Conservation (phyloP, 164 flowering plant species). For the Amborella trichopoda region DNA sequence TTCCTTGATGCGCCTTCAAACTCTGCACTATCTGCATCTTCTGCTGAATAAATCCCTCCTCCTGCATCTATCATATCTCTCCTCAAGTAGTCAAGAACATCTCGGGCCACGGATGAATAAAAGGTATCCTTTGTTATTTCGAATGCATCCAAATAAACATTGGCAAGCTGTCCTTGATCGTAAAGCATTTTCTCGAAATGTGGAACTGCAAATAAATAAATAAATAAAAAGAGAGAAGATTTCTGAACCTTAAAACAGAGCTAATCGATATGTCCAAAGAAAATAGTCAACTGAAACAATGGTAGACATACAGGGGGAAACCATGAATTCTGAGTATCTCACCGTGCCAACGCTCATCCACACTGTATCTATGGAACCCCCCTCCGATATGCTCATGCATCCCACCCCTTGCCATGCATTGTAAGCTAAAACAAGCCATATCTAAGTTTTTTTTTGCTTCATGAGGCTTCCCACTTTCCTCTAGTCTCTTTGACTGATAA, state of each 20-base stretch:
- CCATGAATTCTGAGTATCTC: no score
- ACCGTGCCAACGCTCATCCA: conserved; percentile 98
- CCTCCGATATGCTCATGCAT: conserved; percentile 95
- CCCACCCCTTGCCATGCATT: conserved; percentile 91
- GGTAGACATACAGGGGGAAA: no score
- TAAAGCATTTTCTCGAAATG: conserved; percentile 98
- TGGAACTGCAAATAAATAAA: conserved; percentile 58
- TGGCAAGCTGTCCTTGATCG: conserved; percentile 91
- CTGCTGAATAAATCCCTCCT: conserved; percentile 91
- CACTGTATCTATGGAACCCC: conserved; percentile 97
- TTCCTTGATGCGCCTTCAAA: conserved; percentile 50
- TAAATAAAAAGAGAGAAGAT: not conserved
- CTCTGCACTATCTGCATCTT: conserved; percentile 97
- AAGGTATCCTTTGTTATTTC: conserved; percentile 48
- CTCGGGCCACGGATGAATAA: conserved; percentile 51
- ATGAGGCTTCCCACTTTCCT: conserved; percentile 34
- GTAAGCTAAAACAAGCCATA: conserved; percentile 62
- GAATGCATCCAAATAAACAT: conserved; percentile 69
- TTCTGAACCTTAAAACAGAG: not conserved
- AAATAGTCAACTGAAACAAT: no score
- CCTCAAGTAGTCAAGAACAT: conserved; percentile 80
- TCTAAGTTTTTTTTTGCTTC: conserved; percentile 37
- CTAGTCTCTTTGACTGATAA: conserved; percentile 51
- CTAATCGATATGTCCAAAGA: no score
- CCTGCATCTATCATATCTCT: conserved; percentile 80